Evolutionary conservation across 495 filamentous ascomycete genomes (phyloP).

Genomic region (Oidiodendron maius): DNA sequence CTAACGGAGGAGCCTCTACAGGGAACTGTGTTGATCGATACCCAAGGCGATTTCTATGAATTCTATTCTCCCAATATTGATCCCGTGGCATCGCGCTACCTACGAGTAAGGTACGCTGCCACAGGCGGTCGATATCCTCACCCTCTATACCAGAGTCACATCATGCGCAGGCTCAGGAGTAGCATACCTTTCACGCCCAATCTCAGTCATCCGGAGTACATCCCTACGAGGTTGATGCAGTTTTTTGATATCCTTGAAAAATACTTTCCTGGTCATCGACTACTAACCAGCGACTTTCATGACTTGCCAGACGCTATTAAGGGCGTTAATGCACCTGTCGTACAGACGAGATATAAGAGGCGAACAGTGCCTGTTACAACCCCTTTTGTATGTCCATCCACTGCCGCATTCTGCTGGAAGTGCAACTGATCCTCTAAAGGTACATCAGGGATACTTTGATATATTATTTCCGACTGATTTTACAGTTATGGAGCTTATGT

Average conservation of each 20-base stretch:
- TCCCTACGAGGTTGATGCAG: conserved; percentile 89
- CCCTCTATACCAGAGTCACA: conserved; percentile 45
- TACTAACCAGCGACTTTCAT: conserved; percentile 89
- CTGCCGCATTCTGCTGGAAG: neutral
- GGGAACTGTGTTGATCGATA: conserved; percentile 79
- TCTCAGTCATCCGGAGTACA: conserved; percentile 78
- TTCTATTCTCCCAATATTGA: conserved; percentile 79
- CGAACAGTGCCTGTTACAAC: conserved; percentile 84
- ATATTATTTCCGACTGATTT: conserved; percentile 98
- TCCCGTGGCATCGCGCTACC: conserved; percentile 73
- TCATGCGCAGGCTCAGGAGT: conserved; percentile 51
- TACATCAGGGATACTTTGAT: conserved; percentile 97
- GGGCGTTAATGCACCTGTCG: conserved; percentile 87
- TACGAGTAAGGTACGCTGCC: conserved; percentile 66
- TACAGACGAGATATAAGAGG: conserved; percentile 87
- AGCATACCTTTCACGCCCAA: conserved; percentile 65
- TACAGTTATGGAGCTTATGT: conserved; percentile 77
- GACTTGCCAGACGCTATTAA: conserved; percentile 71
- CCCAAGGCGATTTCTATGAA: conserved; percentile 84
- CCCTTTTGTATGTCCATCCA: conserved; percentile 62
- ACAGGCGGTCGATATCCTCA: conserved; percentile 40
- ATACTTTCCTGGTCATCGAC: conserved; percentile 82
- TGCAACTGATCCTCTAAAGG: conserved; percentile 38
- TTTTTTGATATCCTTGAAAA: conserved; percentile 87
- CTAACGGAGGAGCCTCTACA: conserved; percentile 72